Evolutionary conservation across 352 stramenopile species (phyloP).

Genomic region (Hyaloperonospora arabidopsidis): DNA sequence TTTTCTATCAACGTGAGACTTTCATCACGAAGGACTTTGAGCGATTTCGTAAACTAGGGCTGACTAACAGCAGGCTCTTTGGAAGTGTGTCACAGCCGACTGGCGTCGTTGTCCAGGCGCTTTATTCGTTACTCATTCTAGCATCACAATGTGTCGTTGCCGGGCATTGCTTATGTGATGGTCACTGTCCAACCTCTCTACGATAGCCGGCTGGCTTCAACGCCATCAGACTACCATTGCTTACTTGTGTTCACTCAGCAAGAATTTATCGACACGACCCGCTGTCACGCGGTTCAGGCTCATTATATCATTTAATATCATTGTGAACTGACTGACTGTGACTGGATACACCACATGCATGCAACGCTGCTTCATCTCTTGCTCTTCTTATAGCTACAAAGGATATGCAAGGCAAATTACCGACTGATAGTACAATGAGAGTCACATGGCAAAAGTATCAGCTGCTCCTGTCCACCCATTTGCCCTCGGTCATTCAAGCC

Average conservation of each 20-base stretch:
- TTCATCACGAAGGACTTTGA: too few relatives aligned
- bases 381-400: too few relatives aligned
- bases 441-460: background rate
- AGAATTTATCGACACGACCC: constrained; percentile 49
- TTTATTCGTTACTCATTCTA: too few relatives aligned
- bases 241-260: constrained; percentile 46
- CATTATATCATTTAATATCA: constrained; percentile 81
- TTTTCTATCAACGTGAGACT: background rate
- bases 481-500: constrained; percentile 2
- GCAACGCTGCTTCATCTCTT: too few relatives aligned
- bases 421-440: constrained; percentile 10
- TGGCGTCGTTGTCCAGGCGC: too few relatives aligned
- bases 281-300: constrained; percentile 49
- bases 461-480: constrained; percentile 24
- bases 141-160: too few relatives aligned
- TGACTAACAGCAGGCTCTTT: too few relatives aligned
- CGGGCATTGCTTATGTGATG: too few relatives aligned
- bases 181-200: background rate
- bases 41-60: background rate
- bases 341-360: background rate
- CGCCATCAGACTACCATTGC: background rate
- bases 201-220: background rate
- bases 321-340: constrained; percentile 37
- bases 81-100: too few relatives aligned
- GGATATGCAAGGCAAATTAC: constrained; percentile 19